Percentiles rank a stretch among this genome's conserved stretches.
Conservation (phyloP, 2,329 filamentous ascomycete genomes). For the Trichoderma pleuroti region DNA sequence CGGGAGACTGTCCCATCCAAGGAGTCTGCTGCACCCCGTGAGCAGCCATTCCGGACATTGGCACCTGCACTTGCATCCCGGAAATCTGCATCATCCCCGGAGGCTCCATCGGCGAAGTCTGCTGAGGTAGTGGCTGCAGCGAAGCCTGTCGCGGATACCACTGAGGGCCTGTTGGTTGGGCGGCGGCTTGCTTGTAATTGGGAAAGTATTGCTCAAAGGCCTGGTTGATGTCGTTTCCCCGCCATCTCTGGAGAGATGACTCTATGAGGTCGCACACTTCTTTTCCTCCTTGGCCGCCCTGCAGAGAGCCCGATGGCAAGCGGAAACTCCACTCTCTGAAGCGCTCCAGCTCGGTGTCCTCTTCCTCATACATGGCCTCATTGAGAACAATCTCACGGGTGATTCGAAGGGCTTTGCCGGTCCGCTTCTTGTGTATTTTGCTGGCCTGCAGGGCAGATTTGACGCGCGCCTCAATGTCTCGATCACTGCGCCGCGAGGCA, state of each 20-base stretch:
- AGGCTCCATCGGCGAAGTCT: neutral
- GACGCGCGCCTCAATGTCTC: constrained; percentile 80
- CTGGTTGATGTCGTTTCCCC: constrained; percentile 45
- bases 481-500: constrained; percentile 80
- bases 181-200: constrained; percentile 30
- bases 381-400: constrained; percentile 82
- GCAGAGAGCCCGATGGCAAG: constrained; percentile 17
- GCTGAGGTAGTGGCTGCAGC: neutral
- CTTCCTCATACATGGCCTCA: constrained; percentile 95
- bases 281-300: constrained; percentile 35
- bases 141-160: neutral
- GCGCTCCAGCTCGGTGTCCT: constrained; percentile 74
- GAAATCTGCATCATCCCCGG: neutral
- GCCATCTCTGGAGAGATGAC: constrained; percentile 37
- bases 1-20: neutral
- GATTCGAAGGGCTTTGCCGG: constrained; percentile 76
- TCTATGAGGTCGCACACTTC: constrained; percentile 40
- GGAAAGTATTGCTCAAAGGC: constrained; percentile 48
- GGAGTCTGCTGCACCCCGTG: neutral
- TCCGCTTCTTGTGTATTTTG: constrained; percentile 85
- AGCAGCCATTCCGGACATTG: neutral
- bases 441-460: constrained; percentile 85
- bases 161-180: constrained; percentile 26
- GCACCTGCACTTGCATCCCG: neutral
- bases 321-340: constrained; percentile 25